Evolutionary conservation across 208 protist genomes (phyloP), one percentile per base, ranked within the genome.

Genomic region (Wallacemonas sp.): DNA sequence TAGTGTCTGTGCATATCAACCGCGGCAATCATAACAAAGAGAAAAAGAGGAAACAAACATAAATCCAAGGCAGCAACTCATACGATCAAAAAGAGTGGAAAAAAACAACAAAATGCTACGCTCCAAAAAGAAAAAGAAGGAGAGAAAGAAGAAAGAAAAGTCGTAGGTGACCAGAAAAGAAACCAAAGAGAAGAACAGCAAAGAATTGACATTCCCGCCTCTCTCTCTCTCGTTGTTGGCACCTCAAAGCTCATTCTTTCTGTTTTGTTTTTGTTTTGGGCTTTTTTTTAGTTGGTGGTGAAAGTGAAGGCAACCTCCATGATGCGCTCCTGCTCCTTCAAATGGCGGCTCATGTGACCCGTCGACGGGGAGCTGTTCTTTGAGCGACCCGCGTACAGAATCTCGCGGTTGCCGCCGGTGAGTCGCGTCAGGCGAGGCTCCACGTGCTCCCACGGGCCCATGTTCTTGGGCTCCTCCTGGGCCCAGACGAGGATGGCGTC

Each of bases 381-480:
- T 14, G 54, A 46, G 55, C 90, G 80, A 4, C 90, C 90, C 14
- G 76, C 78, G 61, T 85, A 96, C 39, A 52, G 47, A 34, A 96
- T 70, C 33, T 65, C 68, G 16, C 85, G 85, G 39, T 75, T 49
- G 54, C 81, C 90, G 3, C 75, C 54, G 14, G 87, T 92, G 73
- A 91, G 89, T 57, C 75, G 72, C 36, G 94, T 86, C 41, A 96
- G 74, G 61, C 88, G 88, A n/a, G 85, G 74, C 72, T 91, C 85
- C 9, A 97, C 83, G 67, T 96, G 81, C 5, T 48, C 68, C 90
- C 91, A 99, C 14, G 97, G 81, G 65, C 98, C 98, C 87, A 98
- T 97, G 78, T 99, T 99, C 76, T 90, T 94, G 44, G 98, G 98
- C 86, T 99, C 98, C 79, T 99, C 98, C 87, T 99, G 98, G 52